Conservation (phyloP, 345 rosid genomes). For the Chamaenerion angustifolium region DNA sequence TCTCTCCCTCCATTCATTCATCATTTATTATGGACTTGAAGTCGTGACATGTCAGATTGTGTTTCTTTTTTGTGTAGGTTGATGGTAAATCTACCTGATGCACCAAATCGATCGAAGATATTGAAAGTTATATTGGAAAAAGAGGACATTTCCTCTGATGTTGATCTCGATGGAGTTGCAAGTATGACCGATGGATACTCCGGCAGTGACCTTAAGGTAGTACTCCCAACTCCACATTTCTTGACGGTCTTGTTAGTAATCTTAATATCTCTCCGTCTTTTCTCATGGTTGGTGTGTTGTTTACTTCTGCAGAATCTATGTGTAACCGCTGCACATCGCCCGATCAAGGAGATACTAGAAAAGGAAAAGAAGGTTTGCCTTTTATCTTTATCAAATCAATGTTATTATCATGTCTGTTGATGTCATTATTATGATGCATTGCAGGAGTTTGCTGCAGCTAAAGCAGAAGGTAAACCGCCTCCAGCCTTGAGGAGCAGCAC, state of each 20-base stretch:
- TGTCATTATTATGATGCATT: slow-evolving; percentile 1
- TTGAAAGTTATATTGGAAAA: slow-evolving; percentile 64
- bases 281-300: neutral
- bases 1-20: neutral
- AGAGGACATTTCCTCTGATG: slow-evolving; percentile 62
- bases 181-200: slow-evolving; percentile 82
- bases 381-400: neutral
- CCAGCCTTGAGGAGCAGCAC: slow-evolving; percentile 59
- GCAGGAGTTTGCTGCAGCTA: slow-evolving; percentile 64
- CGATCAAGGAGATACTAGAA: slow-evolving; percentile 71
- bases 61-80: slow-evolving; percentile 23
- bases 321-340: slow-evolving; percentile 80
- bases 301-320: slow-evolving; percentile 62
- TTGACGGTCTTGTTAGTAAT: neutral
- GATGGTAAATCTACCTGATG: slow-evolving; percentile 86
- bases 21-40: no score
- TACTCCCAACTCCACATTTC: no score
- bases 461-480: slow-evolving; percentile 57
- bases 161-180: slow-evolving; percentile 64
- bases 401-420: no score
- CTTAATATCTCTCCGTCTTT: neutral
- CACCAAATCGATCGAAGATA: slow-evolving; percentile 69
- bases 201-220: slow-evolving; percentile 87
- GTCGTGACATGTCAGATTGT: no score
- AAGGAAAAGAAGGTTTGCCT: slow-evolving; percentile 60